Evolutionary conservation across 257 asterid species (phyloP).

Genomic region (Osmanthus fragrans): DNA sequence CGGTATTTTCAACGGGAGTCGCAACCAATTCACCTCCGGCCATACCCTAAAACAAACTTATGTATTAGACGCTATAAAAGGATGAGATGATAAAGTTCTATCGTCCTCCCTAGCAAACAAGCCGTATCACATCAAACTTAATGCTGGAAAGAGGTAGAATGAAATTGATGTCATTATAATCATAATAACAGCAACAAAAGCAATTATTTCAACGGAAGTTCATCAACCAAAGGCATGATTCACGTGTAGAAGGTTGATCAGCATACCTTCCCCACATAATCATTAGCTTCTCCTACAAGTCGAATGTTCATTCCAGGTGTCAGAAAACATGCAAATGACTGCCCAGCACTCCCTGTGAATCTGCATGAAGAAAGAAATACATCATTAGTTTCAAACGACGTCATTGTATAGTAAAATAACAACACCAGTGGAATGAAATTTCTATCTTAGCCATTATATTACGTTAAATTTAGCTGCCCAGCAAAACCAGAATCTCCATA

Average conservation of each 20-base stretch:
- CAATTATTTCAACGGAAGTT: background rate
- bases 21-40: slow-evolving; percentile 96
- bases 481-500: slow-evolving; percentile 98
- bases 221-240: background rate
- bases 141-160: background rate
- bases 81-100: background rate
- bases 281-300: slow-evolving; percentile 92
- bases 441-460: slow-evolving; percentile 14
- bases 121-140: background rate
- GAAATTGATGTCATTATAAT: background rate
- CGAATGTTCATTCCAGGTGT: slow-evolving; percentile 99
- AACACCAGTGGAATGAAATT: background rate
- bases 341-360: slow-evolving; percentile 97
- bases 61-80: slow-evolving; percentile 21
- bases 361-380: slow-evolving; percentile 42
- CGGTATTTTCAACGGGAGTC: slow-evolving; percentile 71
- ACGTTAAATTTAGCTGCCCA: slow-evolving; percentile 91
- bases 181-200: background rate
- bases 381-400: slow-evolving; percentile 15
- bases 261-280: slow-evolving; percentile 91
- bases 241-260: background rate
- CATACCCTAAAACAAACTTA: slow-evolving; percentile 68
- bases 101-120: background rate
- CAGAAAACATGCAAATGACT: slow-evolving; percentile 89
- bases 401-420: slow-evolving; percentile 5